phyloP scores from a whole-genome alignment of 768 basidiomycete genomes.

The Nevesoporus exiguus region DNA sequence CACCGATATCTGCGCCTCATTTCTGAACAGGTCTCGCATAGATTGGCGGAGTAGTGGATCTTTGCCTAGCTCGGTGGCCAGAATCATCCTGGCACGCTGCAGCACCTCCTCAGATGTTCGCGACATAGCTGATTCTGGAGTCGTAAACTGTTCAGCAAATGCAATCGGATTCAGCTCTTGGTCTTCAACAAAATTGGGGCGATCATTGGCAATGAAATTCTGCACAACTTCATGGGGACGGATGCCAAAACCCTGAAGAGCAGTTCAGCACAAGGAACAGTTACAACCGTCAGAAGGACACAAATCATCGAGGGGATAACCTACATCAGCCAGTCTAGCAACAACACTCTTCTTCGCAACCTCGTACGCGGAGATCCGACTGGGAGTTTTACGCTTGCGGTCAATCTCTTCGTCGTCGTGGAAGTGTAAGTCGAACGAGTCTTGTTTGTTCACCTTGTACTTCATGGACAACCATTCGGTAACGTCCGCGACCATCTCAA shows the following conservation, averaged over 20 bases:
- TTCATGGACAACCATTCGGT: conserved; percentile 89
- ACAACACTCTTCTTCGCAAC: conserved; percentile 76
- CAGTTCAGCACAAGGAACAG: neutral
- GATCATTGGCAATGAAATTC: conserved; percentile 65
- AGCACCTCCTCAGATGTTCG: conserved; percentile 66
- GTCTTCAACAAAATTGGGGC: conserved; percentile 73
- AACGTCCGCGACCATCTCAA: conserved; percentile 87
- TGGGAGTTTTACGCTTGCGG: conserved; percentile 77
- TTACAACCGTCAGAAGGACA: neutral
- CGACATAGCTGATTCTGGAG: conserved; percentile 58
- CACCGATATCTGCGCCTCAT: conserved; percentile 72
- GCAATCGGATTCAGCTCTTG: conserved; percentile 74
- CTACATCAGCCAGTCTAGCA: conserved; percentile 75
- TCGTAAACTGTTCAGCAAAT: conserved; percentile 84
- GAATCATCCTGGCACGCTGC: conserved; percentile 72
- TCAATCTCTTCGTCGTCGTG: conserved; percentile 61
- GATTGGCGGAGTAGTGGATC: conserved; percentile 84
- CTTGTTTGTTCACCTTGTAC: conserved; percentile 71
- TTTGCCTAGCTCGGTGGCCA: conserved; percentile 87
- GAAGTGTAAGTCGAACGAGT: conserved; percentile 58
- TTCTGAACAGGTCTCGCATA: conserved; percentile 71
- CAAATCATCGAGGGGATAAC: conserved; percentile 16
- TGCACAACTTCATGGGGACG: conserved; percentile 78
- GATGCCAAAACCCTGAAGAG: conserved; percentile 75
- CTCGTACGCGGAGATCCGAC: conserved; percentile 81